Evolutionary conservation across 768 basidiomycete species (phyloP).

Genomic region (Lepiota subincarnata): DNA sequence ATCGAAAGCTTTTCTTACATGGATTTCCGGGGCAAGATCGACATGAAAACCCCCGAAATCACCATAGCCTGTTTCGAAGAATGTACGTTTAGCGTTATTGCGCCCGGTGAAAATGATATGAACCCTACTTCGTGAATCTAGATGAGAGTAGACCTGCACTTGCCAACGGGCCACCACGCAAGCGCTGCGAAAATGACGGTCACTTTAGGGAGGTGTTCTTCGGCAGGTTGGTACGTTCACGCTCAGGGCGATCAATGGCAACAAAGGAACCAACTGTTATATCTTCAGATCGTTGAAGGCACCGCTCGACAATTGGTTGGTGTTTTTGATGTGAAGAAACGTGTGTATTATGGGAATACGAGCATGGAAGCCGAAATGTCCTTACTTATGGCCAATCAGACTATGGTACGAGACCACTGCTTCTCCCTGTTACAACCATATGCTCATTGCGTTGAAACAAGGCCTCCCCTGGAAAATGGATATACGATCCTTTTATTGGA

Average conservation of each 20-base stretch:
- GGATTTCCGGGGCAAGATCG: constrained; percentile 75
- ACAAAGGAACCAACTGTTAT: background rate
- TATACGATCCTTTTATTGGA: constrained; percentile 96
- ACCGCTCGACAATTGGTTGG: constrained; percentile 63
- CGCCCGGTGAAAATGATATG: background rate
- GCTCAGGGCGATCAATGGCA: background rate
- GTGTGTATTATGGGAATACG: constrained; percentile 90
- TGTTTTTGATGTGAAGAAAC: constrained; percentile 84
- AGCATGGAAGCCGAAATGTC: constrained; percentile 98
- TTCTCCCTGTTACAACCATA: background rate
- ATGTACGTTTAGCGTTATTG: constrained; percentile 46
- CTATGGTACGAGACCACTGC: constrained; percentile 48
- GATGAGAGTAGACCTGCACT: constrained; percentile 29
- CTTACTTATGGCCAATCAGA: constrained; percentile 94
- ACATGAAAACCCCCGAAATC: constrained; percentile 76
- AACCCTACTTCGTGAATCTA: constrained; percentile 30
- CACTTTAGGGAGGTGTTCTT: constrained; percentile 71
- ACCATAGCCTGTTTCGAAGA: constrained; percentile 79
- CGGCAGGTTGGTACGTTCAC: constrained; percentile 74
- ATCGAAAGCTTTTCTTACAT: constrained; percentile 85
- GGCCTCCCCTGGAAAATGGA: constrained; percentile 83
- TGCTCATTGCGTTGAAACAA: constrained; percentile 23
- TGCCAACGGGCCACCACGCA: constrained; percentile 34
- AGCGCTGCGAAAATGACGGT: constrained; percentile 59
- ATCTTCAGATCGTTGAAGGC: constrained; percentile 50